phyloP scores from a whole-genome alignment of 208 protist genomes.

The Leishmania arabica region DNA sequence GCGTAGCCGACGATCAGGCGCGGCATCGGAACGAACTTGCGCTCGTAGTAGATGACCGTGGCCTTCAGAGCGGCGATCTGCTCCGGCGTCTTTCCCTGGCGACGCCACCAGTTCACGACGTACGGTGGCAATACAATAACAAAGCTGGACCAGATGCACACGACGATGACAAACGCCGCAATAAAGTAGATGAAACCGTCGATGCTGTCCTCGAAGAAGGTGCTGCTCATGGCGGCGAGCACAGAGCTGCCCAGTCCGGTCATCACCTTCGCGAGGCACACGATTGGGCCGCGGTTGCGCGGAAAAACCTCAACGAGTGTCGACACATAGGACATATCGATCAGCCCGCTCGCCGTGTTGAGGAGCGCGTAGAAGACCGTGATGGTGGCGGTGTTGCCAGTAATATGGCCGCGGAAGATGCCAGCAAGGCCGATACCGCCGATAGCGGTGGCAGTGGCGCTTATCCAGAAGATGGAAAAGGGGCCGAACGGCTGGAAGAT shows the following conservation, averaged over 20 bases:
- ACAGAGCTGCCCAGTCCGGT: constrained; percentile 68
- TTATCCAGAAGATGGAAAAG: constrained; percentile 43
- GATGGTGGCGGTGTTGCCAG: constrained; percentile 51
- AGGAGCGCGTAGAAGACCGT: constrained; percentile 69
- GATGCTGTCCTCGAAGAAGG: constrained; percentile 51
- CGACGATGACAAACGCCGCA: constrained; percentile 41
- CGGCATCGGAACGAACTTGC: constrained; percentile 57
- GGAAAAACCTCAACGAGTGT: constrained; percentile 64
- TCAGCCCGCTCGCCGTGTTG: constrained; percentile 50
- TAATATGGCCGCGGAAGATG: constrained; percentile 40
- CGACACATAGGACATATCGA: constrained; percentile 54
- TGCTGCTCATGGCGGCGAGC: constrained; percentile 43
- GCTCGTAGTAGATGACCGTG: constrained; percentile 41
- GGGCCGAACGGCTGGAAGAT: constrained; percentile 62
- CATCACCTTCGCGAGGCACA: constrained; percentile 79
- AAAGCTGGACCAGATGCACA: constrained; percentile 47
- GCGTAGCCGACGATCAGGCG: constrained; percentile 49
- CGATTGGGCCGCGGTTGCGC: constrained; percentile 65
- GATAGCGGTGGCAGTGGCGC: constrained; percentile 32
- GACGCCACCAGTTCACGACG: constrained; percentile 63
- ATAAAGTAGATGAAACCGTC: constrained; percentile 63
- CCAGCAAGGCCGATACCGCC: constrained; percentile 45
- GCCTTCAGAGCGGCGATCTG: constrained; percentile 38
- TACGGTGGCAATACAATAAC: constrained; percentile 64
- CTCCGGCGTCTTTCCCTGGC: constrained; percentile 46